Conservation (phyloP, 2,329 filamentous ascomycete genomes). For the Xylaria sp. region DNA sequence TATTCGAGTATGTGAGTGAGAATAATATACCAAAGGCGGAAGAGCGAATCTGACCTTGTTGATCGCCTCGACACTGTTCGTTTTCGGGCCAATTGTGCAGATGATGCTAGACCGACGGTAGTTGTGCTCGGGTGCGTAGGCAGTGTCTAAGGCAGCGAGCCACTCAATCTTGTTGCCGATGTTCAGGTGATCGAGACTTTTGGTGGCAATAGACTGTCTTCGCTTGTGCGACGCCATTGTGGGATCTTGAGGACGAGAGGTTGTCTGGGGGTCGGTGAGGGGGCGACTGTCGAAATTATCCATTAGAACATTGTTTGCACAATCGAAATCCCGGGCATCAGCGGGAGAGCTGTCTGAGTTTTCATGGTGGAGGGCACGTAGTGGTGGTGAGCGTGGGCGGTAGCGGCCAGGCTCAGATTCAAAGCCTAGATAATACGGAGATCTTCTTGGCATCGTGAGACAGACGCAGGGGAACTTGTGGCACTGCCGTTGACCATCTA, state of each 20-base stretch:
- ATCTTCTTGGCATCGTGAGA: too few species aligned
- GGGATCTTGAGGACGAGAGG: background rate
- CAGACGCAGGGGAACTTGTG: too few species aligned
- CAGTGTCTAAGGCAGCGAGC: slow-evolving; percentile 80
- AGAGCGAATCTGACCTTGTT: slow-evolving; percentile 60
- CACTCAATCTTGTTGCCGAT: slow-evolving; percentile 73
- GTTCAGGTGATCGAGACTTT: slow-evolving; percentile 84
- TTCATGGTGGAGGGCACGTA: too few species aligned
- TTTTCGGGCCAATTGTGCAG: slow-evolving; percentile 98
- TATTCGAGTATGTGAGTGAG: too few species aligned
- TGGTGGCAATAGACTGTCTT: slow-evolving; percentile 53
- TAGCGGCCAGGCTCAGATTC: too few species aligned
- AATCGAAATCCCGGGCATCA: too few species aligned
- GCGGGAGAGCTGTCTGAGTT: too few species aligned
- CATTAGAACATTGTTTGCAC: too few species aligned
- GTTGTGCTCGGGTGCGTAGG: slow-evolving; percentile 84
- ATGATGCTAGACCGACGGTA: slow-evolving; percentile 98
- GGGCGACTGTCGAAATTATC: background rate
- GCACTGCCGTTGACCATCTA: too few species aligned
- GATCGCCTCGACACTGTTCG: slow-evolving; percentile 96
- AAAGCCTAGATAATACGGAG: too few species aligned
- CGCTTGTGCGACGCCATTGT: slow-evolving; percentile 30
- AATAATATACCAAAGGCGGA: too few species aligned
- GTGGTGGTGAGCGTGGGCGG: too few species aligned
- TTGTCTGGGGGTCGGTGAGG: background rate